Evolutionary conservation across 225 moss, liverwort and hornwort genomes (phyloP), one percentile per base, ranked within the genome.

Genomic region (Bryum argenteum): DNA sequence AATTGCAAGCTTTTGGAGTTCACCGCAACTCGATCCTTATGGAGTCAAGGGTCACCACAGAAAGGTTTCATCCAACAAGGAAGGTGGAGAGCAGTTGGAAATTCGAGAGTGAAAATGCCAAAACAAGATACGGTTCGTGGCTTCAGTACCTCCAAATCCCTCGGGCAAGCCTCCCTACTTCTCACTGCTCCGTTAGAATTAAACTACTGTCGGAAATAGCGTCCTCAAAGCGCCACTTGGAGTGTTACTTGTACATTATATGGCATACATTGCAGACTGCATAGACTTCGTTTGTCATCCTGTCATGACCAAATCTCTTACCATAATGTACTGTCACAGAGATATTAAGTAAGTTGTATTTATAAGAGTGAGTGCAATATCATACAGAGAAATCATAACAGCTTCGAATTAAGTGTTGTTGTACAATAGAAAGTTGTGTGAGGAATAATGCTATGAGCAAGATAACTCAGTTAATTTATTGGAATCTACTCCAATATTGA

Each of bases 101-200:
- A 63, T 57, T 75, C 20, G 44, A 70, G 24, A 53, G 21, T 53
- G 76, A 78, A 62, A 57, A 26, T 75, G 57, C 51, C 58, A 74
- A 79, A 79, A 76, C 40, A 72, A 77, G 76, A 70, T 54, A 70
- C 18, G 63, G 66, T 85, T 79, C 65, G 76, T 73, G 62, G 81
- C 58, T 76, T 81, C 26, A 72, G 64, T 76, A 82, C 69, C 66
- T 79, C 62, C 70, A 69, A 48, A 73, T 70, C 43, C 70, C 63
- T 79, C 58, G 54, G 67, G 76, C 57, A 81, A 84, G 78, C 78
- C 75, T 75, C 59, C 67, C 61, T 74, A 67, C 67, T 81, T 80
- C 41, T 71, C 66, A 58, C 0, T 75, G 54, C 71, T 78, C 53
- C 18, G 16, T 51, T 71, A 71, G 75, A 33, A 45, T 67, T 68